Conservation (phyloP, 805 yeast genomes). For the Osmozyma mogii region DNA sequence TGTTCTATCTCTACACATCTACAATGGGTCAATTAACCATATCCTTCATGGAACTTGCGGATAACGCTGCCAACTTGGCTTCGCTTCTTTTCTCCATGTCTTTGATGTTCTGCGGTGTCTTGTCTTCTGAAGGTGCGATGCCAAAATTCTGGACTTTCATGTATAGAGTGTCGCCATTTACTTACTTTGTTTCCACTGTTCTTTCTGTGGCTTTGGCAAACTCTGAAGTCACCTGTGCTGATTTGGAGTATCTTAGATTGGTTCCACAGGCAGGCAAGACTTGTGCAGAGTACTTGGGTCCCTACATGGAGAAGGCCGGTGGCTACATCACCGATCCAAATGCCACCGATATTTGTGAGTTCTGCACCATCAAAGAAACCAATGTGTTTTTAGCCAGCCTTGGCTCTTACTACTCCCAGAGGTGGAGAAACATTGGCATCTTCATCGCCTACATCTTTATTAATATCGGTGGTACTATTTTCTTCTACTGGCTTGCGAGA, state of each 20-base stretch:
- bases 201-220: slow-evolving; percentile 22
- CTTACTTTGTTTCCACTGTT: slow-evolving; percentile 57
- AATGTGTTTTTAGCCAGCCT: slow-evolving; percentile 1
- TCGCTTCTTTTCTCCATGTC: slow-evolving; percentile 52
- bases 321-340: too few species aligned
- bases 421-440: slow-evolving; percentile 2
- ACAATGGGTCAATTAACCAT: slow-evolving; percentile 52
- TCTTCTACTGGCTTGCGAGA: slow-evolving; percentile 1
- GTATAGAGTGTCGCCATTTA: slow-evolving; percentile 62
- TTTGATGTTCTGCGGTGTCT: slow-evolving; percentile 27
- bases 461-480: background rate
- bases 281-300: slow-evolving; percentile 15
- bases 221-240: slow-evolving; percentile 29
- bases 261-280: slow-evolving; percentile 16
- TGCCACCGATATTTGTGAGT: background rate
- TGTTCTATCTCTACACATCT: slow-evolving; percentile 46
- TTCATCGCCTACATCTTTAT: slow-evolving; percentile 2
- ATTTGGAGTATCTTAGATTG: slow-evolving; percentile 15
- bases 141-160: slow-evolving; percentile 55
- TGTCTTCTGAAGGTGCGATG: slow-evolving; percentile 17
- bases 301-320: slow-evolving; percentile 30
- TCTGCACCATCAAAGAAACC: background rate
- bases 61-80: slow-evolving; percentile 57
- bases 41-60: slow-evolving; percentile 52
- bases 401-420: background rate